Base-by-base conservation (phyloP, 192 early-diverging fungal species). In the Backusella westeae region DNA sequence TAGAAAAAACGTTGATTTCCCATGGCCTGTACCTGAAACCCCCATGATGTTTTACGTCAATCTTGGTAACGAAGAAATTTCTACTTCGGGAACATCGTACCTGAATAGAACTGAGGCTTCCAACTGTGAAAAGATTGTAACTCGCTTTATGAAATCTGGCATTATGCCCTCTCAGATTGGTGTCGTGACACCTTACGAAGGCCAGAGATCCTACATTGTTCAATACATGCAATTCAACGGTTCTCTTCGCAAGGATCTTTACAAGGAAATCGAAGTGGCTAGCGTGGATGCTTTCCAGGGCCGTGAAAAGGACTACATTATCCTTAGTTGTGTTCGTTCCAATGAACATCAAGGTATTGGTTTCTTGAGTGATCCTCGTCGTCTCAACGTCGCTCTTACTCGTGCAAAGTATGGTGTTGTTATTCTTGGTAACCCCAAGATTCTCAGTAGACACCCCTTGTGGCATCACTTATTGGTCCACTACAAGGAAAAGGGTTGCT, bases 221-320 rank as follows among this genome's bases (percentile, higher is more conserved):
- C 89, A 92, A 70, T 95, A 99, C 81, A 98, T 99, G 96, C 94
- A 95, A 76, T 95, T 93, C 74, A 92, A 92, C 68, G 98, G 98
- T 15, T 86, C 94, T 1, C 81, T 98, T 74, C 93, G 91, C 69
- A 94, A 94, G 80, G 97, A 98, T 66, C 84, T 96, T 14, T 99
- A 98, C 90, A 99, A 98, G 85, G 96, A 98, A 38, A 96, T 99
- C 23, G 98, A 99, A 80, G 96, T 99, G 4, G 97, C 97, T 32
- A 96, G 94, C 79, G 98, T 99, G 12, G 98, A 99, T 75, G 97
- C 98, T 8, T 99, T 99, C 91, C 98, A 99, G 76, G 98, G 98
- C 49, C 94, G 98, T 79, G 98, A 99, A 80, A 99, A 99, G 85
- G 98, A 98, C 79, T 99, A 98, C 75, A 99, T 99, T 74, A 98